Evolutionary conservation across 1,284 basidiomycete species (phyloP).

Genomic region (Ceratobasidium papillatum): DNA sequence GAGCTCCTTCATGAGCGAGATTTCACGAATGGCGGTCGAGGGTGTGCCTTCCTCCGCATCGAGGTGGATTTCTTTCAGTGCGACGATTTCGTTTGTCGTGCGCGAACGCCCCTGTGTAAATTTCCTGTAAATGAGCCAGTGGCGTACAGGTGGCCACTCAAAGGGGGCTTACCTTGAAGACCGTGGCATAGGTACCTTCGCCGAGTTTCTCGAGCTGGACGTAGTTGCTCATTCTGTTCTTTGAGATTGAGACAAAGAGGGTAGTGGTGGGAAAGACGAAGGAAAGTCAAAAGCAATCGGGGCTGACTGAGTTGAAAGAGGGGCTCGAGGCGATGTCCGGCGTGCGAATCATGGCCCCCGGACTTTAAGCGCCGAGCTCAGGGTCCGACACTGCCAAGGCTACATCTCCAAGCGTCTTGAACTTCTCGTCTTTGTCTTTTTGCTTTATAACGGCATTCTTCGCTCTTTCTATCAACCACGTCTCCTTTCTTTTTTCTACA

Average conservation of each 20-base stretch:
- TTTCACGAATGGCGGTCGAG: slow-evolving; percentile 94
- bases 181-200: slow-evolving; percentile 88
- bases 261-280: slow-evolving; percentile 37
- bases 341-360: slow-evolving; percentile 10
- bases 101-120: slow-evolving; percentile 75
- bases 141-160: background rate
- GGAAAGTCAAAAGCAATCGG: background rate
- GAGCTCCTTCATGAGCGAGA: slow-evolving; percentile 96
- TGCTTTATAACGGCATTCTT: background rate
- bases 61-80: slow-evolving; percentile 93
- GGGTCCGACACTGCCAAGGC: slow-evolving; percentile 23
- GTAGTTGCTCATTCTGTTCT: slow-evolving; percentile 51
- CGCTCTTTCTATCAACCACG: slow-evolving; percentile 1
- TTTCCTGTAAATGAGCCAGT: background rate
- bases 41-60: slow-evolving; percentile 96
- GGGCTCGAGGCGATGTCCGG: slow-evolving; percentile 7
- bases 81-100: slow-evolving; percentile 89
- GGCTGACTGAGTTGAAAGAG: slow-evolving; percentile 37
- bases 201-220: slow-evolving; percentile 87
- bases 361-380: slow-evolving; percentile 24
- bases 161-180: slow-evolving; percentile 76
- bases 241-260: slow-evolving; percentile 40
- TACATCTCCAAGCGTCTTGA: slow-evolving; percentile 35
- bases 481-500: background rate
- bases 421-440: slow-evolving; percentile 5